These are phyloP conservation scores for Canavalia ensiformis DNA, from an alignment of 306 rosid species.

Conservation along the genomic window DNA sequence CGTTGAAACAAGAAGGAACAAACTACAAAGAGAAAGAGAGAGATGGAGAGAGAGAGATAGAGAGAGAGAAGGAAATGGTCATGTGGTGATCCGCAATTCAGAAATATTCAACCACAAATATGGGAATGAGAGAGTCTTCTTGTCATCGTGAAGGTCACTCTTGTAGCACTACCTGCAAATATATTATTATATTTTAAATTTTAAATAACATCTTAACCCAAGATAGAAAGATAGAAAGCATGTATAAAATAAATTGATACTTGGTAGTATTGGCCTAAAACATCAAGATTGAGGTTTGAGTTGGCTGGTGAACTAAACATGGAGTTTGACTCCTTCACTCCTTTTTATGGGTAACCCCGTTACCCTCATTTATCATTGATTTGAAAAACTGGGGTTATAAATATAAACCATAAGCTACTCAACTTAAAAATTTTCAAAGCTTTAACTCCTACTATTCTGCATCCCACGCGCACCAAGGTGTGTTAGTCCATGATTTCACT, in stretches of 20 bases:
- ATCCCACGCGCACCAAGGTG: too few relatives aligned
- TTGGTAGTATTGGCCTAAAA: too few relatives aligned
- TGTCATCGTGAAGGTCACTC: constrained; percentile 67
- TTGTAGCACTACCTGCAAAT: constrained; percentile 49
- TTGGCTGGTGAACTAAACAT: constrained; percentile 22
- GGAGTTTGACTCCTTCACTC: constrained; percentile 24
- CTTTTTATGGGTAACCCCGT: constrained; percentile 33
- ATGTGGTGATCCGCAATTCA: constrained; percentile 77
- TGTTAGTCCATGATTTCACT: too few relatives aligned
- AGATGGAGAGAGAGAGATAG: neutral
- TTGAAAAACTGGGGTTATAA: neutral
- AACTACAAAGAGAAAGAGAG: too few relatives aligned
- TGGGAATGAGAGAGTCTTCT: constrained; percentile 43
- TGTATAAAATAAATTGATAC: too few relatives aligned
- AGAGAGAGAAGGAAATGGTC: constrained; percentile 67
- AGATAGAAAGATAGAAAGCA: neutral
- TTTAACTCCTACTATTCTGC: too few relatives aligned
- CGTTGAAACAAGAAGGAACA: constrained; percentile 56
- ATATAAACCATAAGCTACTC: too few relatives aligned
- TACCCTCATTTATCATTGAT: neutral
- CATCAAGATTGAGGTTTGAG: neutral
- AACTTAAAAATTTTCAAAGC: neutral
- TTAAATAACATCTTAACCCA: constrained; percentile 21
- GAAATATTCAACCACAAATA: constrained; percentile 42
- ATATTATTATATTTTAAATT: too few relatives aligned